Percentiles rank a stretch among this genome's conserved stretches.
Conservation (phyloP, 371 early-diverging fungal genomes). For the Circinella umbellata region DNA sequence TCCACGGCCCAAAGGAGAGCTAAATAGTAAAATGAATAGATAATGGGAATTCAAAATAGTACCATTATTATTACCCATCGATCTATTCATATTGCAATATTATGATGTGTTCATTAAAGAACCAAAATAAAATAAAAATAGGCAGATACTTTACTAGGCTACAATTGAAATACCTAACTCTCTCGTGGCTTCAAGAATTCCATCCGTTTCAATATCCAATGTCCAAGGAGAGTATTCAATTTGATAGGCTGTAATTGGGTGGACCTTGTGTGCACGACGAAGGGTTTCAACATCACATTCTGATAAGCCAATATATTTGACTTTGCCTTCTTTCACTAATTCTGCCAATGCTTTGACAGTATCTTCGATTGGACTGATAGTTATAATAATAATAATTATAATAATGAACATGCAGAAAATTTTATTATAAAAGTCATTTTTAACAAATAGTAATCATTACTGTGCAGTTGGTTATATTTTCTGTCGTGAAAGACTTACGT, state of each 20-base stretch:
- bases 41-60: no score
- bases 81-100: not conserved
- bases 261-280: conserved; percentile 66
- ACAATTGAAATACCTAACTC: conserved; percentile 65
- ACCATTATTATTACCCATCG: no score
- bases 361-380: conserved; percentile 52
- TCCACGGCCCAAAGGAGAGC: conserved; percentile 62
- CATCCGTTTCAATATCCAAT: conserved; percentile 59
- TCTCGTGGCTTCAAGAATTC: conserved; percentile 53
- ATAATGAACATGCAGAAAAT: no score
- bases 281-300: conserved; percentile 59
- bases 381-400: not conserved
- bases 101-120: no score
- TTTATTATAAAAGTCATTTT: no score
- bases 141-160: conserved; percentile 35
- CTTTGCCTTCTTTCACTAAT: conserved; percentile 65
- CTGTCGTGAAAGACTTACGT: conserved; percentile 15
- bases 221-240: conserved; percentile 59
- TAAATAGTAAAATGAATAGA: not conserved
- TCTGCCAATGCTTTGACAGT: conserved; percentile 66
- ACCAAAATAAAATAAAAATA: no score
- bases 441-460: no score
- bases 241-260: conserved; percentile 69
- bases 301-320: conserved; percentile 62
- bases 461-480: no score